Conservation (phyloP, 148 eudicot species). For the Chenopodium quinoa region DNA sequence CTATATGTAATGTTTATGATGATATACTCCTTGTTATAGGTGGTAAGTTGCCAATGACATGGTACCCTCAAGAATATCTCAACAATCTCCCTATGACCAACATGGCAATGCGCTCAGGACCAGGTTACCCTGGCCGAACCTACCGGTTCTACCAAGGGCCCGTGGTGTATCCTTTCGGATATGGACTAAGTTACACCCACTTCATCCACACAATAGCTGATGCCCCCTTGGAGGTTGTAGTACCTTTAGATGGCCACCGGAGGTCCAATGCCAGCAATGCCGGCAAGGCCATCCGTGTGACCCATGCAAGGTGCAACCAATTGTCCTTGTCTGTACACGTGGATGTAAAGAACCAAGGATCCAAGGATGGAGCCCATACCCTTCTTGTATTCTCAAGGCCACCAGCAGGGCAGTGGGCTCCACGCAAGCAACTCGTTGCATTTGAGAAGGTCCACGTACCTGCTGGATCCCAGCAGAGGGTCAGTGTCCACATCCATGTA, state of each 20-base stretch:
- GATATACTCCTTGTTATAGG: constrained; percentile 35
- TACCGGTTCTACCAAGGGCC: constrained; percentile 88
- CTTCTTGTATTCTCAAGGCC: constrained; percentile 67
- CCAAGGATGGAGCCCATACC: constrained; percentile 75
- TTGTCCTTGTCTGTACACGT: constrained; percentile 52
- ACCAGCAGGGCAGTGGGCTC: constrained; percentile 63
- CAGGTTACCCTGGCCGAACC: constrained; percentile 76
- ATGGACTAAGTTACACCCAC: constrained; percentile 76
- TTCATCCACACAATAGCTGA: constrained; percentile 50
- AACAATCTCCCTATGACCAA: constrained; percentile 83
- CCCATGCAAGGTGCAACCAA: constrained; percentile 56
- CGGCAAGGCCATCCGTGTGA: constrained; percentile 50
- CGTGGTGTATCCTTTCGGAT: constrained; percentile 75
- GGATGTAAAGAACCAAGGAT: constrained; percentile 57
- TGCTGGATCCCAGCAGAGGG: constrained; percentile 46
- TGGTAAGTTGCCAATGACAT: constrained; percentile 90
- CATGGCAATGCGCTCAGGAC: constrained; percentile 81
- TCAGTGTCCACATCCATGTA: constrained; percentile 53
- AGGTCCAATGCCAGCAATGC: constrained; percentile 31
- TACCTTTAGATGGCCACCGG: constrained; percentile 61
- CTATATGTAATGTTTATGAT: background rate
- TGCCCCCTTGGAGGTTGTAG: constrained; percentile 46
- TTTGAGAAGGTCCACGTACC: constrained; percentile 64
- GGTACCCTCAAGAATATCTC: constrained; percentile 92
- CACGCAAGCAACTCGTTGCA: constrained; percentile 68